A percentile compares a stretch with the other conserved stretches of the same genome.
Evolutionary conservation across 2,329 filamentous ascomycete species (phyloP).

Genomic region (Neoscytalidium dimidiatum): DNA sequence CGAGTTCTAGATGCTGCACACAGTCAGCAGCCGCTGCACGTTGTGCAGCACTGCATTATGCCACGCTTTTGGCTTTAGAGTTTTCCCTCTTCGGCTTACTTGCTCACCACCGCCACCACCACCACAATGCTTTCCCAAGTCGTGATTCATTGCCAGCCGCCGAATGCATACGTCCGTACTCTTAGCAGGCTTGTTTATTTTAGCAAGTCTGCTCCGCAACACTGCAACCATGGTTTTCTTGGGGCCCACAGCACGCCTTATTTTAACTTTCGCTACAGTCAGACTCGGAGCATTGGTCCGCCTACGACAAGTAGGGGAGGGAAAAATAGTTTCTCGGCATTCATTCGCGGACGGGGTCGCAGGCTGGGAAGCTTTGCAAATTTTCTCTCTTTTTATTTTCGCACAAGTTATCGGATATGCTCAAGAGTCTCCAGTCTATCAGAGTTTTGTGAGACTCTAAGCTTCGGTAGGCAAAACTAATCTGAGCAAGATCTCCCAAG

Average conservation of each 20-base stretch:
- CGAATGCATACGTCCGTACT: not conserved
- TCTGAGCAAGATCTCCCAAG: not conserved
- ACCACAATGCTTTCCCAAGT: not conserved
- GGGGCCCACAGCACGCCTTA: not conserved
- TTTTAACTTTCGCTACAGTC: not conserved
- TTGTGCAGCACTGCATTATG: not conserved
- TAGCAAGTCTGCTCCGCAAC: not conserved
- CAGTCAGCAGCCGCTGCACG: not conserved
- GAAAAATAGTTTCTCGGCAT: not conserved
- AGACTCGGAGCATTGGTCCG: not conserved
- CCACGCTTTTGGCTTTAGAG: not conserved
- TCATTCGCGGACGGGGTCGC: not conserved
- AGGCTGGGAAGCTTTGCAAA: not conserved
- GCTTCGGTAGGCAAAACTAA: not conserved
- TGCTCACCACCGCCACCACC: slow-evolving; percentile 1
- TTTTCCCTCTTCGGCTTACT: not conserved
- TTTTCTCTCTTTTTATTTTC: not conserved
- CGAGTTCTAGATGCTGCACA: slow-evolving; percentile 9
- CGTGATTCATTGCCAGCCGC: not conserved
- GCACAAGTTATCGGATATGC: not conserved
- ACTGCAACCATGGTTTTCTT: not conserved
- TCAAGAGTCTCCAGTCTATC: not conserved
- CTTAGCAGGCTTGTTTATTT: not conserved
- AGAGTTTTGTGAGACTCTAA: not conserved
- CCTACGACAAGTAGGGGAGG: not conserved